These are phyloP conservation scores for Teunomyces lycoperdinae DNA, from an alignment of 805 yeast species.

Conservation along the genomic window DNA sequence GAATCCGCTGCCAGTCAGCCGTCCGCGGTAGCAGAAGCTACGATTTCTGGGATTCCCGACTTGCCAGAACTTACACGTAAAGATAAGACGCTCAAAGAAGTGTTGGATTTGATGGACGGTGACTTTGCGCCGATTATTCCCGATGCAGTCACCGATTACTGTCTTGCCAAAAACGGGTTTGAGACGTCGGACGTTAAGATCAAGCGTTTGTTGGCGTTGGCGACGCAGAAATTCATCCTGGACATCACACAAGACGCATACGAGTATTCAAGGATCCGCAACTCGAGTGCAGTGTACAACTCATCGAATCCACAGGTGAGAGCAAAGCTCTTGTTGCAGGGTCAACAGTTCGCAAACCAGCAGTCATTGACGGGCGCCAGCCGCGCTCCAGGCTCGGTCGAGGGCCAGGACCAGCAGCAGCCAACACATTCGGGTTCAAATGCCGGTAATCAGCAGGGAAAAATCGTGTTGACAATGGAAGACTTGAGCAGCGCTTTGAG, in stretches of 20 bases:
- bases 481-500: slow-evolving; percentile 89
- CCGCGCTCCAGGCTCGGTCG: slow-evolving; percentile 21
- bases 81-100: slow-evolving; percentile 80
- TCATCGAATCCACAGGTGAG: slow-evolving; percentile 83
- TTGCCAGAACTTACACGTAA: slow-evolving; percentile 70
- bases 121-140: slow-evolving; percentile 91
- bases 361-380: slow-evolving; percentile 26
- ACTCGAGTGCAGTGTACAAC: slow-evolving; percentile 81
- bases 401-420: slow-evolving; percentile 36
- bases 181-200: slow-evolving; percentile 69
- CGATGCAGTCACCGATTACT: slow-evolving; percentile 93
- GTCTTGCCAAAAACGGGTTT: slow-evolving; percentile 80
- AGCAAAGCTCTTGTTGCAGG: slow-evolving; percentile 72
- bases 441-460: slow-evolving; percentile 59
- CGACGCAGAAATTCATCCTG: slow-evolving; percentile 92
- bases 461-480: slow-evolving; percentile 86
- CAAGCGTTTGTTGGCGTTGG: slow-evolving; percentile 83
- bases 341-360: slow-evolving; percentile 50
- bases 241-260: slow-evolving; percentile 97
- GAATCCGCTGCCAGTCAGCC: slow-evolving; percentile 1
- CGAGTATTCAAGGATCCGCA: slow-evolving; percentile 89
- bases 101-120: slow-evolving; percentile 78
- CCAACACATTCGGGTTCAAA: slow-evolving; percentile 34
- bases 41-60: slow-evolving; percentile 35
- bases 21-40: not conserved